Evolutionary conservation across 495 filamentous ascomycete species (phyloP).

Genomic region (Astrocystis sublimbata): DNA sequence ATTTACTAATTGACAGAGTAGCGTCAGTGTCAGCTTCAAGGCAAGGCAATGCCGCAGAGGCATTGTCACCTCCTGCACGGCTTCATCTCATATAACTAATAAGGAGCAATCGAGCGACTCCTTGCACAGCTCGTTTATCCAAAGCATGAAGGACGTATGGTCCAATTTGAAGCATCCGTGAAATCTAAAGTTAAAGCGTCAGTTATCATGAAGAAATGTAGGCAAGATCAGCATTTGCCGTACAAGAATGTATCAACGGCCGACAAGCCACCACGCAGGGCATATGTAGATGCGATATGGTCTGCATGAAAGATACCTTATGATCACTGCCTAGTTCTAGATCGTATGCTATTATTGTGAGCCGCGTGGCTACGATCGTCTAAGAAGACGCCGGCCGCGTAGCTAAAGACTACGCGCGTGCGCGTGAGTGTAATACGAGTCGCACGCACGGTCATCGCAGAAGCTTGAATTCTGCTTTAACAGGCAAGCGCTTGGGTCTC

Average conservation of each 20-base stretch:
- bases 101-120: no score
- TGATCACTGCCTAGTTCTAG: background rate
- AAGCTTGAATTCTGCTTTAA: background rate
- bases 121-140: no score
- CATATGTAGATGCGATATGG: conserved; percentile 4
- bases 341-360: conserved; percentile 10
- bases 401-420: conserved; percentile 6
- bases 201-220: no score
- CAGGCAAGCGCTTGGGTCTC: background rate
- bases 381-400: background rate
- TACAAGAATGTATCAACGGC: background rate
- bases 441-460: background rate
- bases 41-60: background rate
- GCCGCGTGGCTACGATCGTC: background rate
- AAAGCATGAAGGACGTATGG: no score
- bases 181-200: no score
- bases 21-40: background rate
- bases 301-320: background rate
- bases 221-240: background rate
- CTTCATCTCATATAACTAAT: conserved; percentile 1
- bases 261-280: background rate
- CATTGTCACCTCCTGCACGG: background rate
- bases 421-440: background rate
- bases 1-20: background rate
- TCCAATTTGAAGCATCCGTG: no score